A percentile compares a stretch with the other conserved stretches of the same genome.
phyloP scores from a whole-genome alignment of 1,284 basidiomycete genomes.

The Ustilago vetiveriae region DNA sequence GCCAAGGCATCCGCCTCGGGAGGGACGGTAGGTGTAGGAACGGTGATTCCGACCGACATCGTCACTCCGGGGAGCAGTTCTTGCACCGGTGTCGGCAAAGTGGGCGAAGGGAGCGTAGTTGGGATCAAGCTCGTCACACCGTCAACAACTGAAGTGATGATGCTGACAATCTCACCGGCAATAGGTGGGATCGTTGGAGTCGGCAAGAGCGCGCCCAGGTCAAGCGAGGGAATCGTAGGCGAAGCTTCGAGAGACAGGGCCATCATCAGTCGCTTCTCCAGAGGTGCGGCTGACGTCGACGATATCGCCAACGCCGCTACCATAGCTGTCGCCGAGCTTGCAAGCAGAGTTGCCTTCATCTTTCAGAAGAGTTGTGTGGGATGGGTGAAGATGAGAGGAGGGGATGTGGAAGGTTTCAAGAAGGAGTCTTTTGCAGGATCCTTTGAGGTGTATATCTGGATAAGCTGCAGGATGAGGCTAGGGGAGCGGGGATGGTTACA shows the following conservation, averaged over 20 bases:
- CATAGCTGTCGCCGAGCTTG: conserved; percentile 22
- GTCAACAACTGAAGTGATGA: conserved; percentile 28
- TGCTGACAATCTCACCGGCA: conserved; percentile 16
- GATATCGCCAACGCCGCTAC: conserved; percentile 32
- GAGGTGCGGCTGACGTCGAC: conserved; percentile 22
- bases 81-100: conserved; percentile 3
- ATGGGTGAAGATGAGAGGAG: no score
- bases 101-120: conserved; percentile 26
- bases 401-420: no score
- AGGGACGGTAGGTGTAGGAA: conserved; percentile 3
- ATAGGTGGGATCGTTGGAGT: conserved; percentile 18
- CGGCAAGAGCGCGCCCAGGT: conserved; percentile 21
- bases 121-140: conserved; percentile 36
- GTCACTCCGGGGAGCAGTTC: conserved; percentile 7
- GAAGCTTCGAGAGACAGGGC: conserved; percentile 26
- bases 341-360: conserved; percentile 18
- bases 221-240: conserved; percentile 16
- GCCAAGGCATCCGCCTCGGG: conserved; percentile 8
- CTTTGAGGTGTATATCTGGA: no score
- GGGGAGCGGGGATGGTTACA: neutral
- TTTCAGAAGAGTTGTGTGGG: neutral
- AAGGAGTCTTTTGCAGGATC: no score
- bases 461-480: neutral
- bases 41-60: conserved; percentile 1
- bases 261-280: conserved; percentile 42